A percentile compares a stretch with the other conserved stretches of the same genome.
phyloP scores from a whole-genome alignment of 2,329 filamentous ascomycete genomes.

The Penicillium sp. region DNA sequence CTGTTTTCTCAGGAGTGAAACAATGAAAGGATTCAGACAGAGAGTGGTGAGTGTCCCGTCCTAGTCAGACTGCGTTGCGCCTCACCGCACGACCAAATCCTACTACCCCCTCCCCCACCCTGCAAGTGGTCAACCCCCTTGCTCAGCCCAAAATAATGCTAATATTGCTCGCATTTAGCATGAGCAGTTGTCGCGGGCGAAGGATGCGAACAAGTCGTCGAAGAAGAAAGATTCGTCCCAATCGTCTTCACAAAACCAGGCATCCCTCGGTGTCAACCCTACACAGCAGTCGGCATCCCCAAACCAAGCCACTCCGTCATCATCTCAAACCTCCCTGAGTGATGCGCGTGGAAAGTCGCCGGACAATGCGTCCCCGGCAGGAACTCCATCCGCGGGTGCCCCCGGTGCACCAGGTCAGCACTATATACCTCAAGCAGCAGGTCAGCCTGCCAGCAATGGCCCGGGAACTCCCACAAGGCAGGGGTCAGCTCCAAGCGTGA shows the following conservation, averaged over 20 bases:
- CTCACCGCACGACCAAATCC: constrained; percentile 24
- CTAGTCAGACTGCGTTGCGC: constrained; percentile 2
- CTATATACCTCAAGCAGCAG: constrained; percentile 34
- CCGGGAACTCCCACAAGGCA: constrained; percentile 58
- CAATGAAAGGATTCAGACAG: constrained; percentile 96
- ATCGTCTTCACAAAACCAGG: constrained; percentile 69
- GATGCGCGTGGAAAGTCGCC: constrained; percentile 75
- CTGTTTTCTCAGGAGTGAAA: constrained; percentile 39
- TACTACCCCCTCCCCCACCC: constrained; percentile 19
- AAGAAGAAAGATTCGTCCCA: constrained; percentile 57
- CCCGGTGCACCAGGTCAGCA: constrained; percentile 34
- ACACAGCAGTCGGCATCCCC: constrained; percentile 55
- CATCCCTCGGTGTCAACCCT: constrained; percentile 43
- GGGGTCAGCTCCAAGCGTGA: constrained; percentile 73
- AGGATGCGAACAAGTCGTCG: constrained; percentile 76
- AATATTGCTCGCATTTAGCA: constrained; percentile 43
- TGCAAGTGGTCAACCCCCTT: constrained; percentile 7
- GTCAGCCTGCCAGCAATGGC: constrained; percentile 45
- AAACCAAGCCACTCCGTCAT: constrained; percentile 69
- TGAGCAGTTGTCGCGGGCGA: constrained; percentile 84
- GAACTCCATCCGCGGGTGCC: constrained; percentile 25
- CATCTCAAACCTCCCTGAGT: constrained; percentile 79
- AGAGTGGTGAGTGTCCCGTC: constrained; percentile 70
- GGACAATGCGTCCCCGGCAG: constrained; percentile 34
- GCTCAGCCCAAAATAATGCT: constrained; percentile 9